These are phyloP conservation scores for Talaromyces nanjingensis DNA, from an alignment of 495 filamentous ascomycete genomes.

Conservation along the genomic window DNA sequence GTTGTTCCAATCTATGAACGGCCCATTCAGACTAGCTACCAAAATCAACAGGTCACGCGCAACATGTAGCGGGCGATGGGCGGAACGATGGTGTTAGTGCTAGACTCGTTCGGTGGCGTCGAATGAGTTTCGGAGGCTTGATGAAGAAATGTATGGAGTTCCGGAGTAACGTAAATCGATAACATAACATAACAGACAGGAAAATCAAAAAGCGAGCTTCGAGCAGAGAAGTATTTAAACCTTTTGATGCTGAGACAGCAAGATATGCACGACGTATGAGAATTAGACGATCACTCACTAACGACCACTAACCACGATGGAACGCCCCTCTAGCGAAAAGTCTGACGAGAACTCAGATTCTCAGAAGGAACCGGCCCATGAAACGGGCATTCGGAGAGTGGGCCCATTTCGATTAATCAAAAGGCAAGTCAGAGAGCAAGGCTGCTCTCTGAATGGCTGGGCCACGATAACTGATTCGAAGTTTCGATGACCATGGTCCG, in stretches of 20 bases:
- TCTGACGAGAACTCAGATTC: neutral
- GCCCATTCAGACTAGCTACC: slow-evolving; percentile 1
- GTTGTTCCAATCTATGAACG: neutral
- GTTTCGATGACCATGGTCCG: neutral
- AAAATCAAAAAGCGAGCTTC: neutral
- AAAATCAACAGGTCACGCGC: slow-evolving; percentile 10
- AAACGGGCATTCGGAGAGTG: neutral
- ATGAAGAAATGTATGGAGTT: neutral
- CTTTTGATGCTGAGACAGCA: neutral
- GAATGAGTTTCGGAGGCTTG: neutral
- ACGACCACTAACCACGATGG: neutral
- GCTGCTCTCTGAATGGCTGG: neutral
- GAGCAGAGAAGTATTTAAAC: neutral
- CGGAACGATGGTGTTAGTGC: neutral
- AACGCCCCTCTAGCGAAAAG: slow-evolving; percentile 3
- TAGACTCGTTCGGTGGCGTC: neutral
- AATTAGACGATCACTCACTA: neutral
- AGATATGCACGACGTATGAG: neutral
- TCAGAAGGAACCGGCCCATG: neutral
- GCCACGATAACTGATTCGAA: neutral
- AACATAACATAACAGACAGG: neutral
- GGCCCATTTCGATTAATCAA: neutral
- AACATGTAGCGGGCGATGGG: neutral
- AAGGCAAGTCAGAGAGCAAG: neutral
- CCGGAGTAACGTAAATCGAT: neutral